These are phyloP conservation scores for Trichoderma sp. DNA, from an alignment of 2,329 filamentous ascomycete genomes.

Conservation along the genomic window DNA sequence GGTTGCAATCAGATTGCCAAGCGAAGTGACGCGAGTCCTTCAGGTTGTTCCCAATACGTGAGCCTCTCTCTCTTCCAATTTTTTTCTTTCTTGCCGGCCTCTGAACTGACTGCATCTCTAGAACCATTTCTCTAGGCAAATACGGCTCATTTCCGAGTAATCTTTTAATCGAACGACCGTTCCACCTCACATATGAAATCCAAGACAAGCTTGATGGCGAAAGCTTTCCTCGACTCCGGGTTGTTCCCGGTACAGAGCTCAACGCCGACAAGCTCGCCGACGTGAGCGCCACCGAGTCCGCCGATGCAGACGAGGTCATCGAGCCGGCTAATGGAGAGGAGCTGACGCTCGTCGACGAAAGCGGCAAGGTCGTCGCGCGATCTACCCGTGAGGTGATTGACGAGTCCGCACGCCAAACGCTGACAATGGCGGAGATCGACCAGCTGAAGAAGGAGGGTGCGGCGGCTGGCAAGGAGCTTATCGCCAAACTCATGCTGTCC, in stretches of 20 bases:
- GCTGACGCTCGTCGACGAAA: slow-evolving; percentile 47
- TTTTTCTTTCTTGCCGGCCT: not conserved
- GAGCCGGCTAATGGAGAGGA: slow-evolving; percentile 44
- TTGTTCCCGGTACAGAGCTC: slow-evolving; percentile 79
- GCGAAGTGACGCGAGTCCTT: slow-evolving; percentile 58
- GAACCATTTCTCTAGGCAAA: slow-evolving; percentile 86
- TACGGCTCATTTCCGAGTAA: slow-evolving; percentile 90
- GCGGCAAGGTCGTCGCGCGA: slow-evolving; percentile 51
- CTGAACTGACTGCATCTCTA: slow-evolving; percentile 45
- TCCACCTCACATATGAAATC: slow-evolving; percentile 88
- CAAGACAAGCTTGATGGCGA: slow-evolving; percentile 68
- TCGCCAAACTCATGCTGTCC: slow-evolving; percentile 87
- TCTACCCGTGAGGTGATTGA: slow-evolving; percentile 63
- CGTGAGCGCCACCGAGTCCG: slow-evolving; percentile 37
- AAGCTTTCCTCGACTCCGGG: slow-evolving; percentile 67
- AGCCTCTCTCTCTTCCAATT: slow-evolving; percentile 26
- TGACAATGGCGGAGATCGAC: slow-evolving; percentile 76
- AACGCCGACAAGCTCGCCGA: slow-evolving; percentile 73
- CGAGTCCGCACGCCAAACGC: slow-evolving; percentile 68
- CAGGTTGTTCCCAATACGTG: slow-evolving; percentile 64
- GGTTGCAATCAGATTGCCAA: slow-evolving; percentile 62
- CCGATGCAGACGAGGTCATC: slow-evolving; percentile 48
- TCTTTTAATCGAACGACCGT: slow-evolving; percentile 86
- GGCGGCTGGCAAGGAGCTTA: slow-evolving; percentile 82
- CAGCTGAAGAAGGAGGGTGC: slow-evolving; percentile 72